Base-by-base conservation (phyloP, 1,284 basidiomycete species). In the Kalmanozyma brasiliensis region DNA sequence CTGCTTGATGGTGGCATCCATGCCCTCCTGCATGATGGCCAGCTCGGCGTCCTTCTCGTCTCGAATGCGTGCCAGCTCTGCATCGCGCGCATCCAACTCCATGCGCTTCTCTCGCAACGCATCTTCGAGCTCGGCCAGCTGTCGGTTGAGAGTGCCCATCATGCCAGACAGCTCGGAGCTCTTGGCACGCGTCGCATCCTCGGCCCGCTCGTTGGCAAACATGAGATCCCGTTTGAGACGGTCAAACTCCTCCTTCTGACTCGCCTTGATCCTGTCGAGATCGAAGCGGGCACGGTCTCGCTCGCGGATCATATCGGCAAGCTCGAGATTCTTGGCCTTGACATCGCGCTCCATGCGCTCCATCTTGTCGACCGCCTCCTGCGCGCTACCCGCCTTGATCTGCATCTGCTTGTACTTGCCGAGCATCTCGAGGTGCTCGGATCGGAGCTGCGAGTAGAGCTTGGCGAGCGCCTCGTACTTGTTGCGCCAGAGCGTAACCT, bases 381-480 rank as follows among this genome's bases (percentile, higher is more conserved):
- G 95, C 0, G 96, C 94, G 51, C 94, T 97, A 82, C 94, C 96
- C 19, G 96, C 96, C 84, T 97, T 98, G 77, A 98, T 88, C 82
- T 98, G 94, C 87, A 96, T 88, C 79, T 93, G 91, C 85, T 98
- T 98, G 86, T 92, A 95, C 84, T 96, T 98, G 77, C 90, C 88
- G 45, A 99, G 88, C 89, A 98, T 91, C 78, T 99, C 96, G 51
- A 99, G 86, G 83, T 99, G 96, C 83, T 98, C 96, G 30, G 92
- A 91, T 41, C 96, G 91, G 11, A 99, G 88, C 83, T 98, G 96
- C 75, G 93, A 96, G 86, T 99, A 99, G 8, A 99, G 88, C 84
- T 98, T 99, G 42, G 96, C 96, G 56, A 99, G 87, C 0, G 95
- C 93, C 83, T 99, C 96, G 84, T 98, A 99, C 84, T 99, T 99